A percentile compares a stretch with the other conserved stretches of the same genome.
These are phyloP conservation scores for Sicyos baderoa DNA, from an alignment of 306 rosid species.

Conservation along the genomic window DNA sequence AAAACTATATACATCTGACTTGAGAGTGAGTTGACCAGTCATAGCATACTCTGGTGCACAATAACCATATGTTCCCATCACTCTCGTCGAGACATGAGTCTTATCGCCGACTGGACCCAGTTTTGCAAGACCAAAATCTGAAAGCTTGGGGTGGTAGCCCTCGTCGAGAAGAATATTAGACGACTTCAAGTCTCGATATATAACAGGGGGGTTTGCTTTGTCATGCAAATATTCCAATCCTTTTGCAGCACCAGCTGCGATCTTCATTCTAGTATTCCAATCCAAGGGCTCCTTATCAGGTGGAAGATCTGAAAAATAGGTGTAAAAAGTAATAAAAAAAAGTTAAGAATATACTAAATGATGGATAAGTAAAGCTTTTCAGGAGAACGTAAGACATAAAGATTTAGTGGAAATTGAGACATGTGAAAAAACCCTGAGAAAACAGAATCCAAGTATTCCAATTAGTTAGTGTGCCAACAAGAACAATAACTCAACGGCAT, in stretches of 20 bases:
- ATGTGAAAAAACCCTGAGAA: not conserved
- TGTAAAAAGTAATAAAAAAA: not conserved
- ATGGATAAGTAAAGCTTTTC: not conserved
- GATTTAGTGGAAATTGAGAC: not conserved
- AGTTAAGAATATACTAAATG: not conserved
- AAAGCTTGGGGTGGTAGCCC: constrained; percentile 62
- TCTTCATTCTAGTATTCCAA: constrained; percentile 87
- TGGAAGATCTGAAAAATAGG: constrained; percentile 51
- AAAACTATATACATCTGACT: constrained; percentile 70
- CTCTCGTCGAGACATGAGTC: constrained; percentile 70
- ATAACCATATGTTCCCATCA: constrained; percentile 78
- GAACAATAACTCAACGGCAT: too few species aligned
- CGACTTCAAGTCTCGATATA: constrained; percentile 72
- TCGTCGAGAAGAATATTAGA: constrained; percentile 73
- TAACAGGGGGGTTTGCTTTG: constrained; percentile 56
- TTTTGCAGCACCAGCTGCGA: constrained; percentile 72
- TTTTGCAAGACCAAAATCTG: constrained; percentile 82
- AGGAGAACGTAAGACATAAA: not conserved
- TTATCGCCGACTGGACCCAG: constrained; percentile 69
- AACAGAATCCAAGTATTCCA: not conserved
- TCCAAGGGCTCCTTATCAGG: constrained; percentile 54
- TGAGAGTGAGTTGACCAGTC: constrained; percentile 75
- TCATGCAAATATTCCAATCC: constrained; percentile 85
- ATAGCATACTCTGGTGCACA: constrained; percentile 83
- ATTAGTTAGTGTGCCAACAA: not conserved